Conservation (phyloP, 129 eudicot genomes). For the Helichrysum umbraculigerum region DNA sequence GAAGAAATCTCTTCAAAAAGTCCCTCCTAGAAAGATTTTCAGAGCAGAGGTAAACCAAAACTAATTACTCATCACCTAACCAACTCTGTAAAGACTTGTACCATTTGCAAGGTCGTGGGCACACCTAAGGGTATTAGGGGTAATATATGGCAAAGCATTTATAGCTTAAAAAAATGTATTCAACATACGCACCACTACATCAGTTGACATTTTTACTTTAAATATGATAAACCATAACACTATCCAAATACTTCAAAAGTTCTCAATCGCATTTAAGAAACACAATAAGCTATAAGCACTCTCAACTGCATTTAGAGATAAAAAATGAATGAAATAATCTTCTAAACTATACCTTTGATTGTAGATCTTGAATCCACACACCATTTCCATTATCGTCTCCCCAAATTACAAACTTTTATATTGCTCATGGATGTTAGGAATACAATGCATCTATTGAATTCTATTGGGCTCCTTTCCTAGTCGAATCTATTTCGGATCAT, state of each 20-base stretch:
- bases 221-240: too few relatives aligned
- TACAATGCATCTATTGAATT: constrained; percentile 87
- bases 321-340: too few relatives aligned
- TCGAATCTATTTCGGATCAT: constrained; percentile 91
- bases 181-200: too few relatives aligned
- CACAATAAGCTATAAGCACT: too few relatives aligned
- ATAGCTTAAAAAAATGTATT: too few relatives aligned
- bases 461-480: constrained; percentile 97
- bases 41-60: constrained; percentile 57
- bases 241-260: too few relatives aligned
- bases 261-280: too few relatives aligned
- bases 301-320: too few relatives aligned
- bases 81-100: background rate
- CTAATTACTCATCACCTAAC: background rate
- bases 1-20: constrained; percentile 53
- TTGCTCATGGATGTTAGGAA: constrained; percentile 47
- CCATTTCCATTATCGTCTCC: background rate
- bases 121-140: background rate
- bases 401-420: background rate
- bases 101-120: background rate
- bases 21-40: constrained; percentile 88
- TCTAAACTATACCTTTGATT: background rate
- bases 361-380: background rate
- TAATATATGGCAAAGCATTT: background rate
- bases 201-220: too few relatives aligned